These are phyloP conservation scores for Metschnikowia noctiluminum DNA, from an alignment of 805 yeast species.

Conservation along the genomic window DNA sequence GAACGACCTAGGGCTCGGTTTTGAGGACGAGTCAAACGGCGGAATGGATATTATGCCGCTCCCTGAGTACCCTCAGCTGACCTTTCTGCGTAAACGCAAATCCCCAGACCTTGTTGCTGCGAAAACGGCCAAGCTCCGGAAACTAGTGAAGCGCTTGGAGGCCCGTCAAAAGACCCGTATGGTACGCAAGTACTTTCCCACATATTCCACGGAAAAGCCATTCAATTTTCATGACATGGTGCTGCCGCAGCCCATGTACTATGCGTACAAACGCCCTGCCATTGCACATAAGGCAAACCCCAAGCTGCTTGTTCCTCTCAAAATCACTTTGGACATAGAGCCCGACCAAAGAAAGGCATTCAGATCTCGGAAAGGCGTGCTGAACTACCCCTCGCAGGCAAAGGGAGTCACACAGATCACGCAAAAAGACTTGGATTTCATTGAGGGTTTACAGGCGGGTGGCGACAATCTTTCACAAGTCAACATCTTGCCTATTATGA, in stretches of 20 bases:
- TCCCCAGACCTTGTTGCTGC: constrained; percentile 17
- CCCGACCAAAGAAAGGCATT: constrained; percentile 57
- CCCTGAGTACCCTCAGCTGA: background rate
- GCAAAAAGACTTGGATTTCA: constrained; percentile 29
- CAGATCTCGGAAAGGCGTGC: constrained; percentile 26
- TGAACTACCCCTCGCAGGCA: constrained; percentile 1
- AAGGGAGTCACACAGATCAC: constrained; percentile 23
- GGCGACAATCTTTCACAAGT: constrained; percentile 17
- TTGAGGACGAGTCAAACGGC: constrained; percentile 22
- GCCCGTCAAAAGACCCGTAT: constrained; percentile 23
- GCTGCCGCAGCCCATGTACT: constrained; percentile 56
- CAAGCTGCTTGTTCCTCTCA: constrained; percentile 56
- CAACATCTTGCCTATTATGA: constrained; percentile 30
- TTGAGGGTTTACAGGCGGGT: constrained; percentile 24
- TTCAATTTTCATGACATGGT: constrained; percentile 65
- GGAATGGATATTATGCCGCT: background rate
- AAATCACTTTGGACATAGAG: constrained; percentile 57
- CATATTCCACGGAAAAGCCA: constrained; percentile 51
- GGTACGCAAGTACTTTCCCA: constrained; percentile 56
- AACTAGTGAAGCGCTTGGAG: constrained; percentile 29
- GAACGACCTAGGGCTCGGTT: constrained; percentile 18
- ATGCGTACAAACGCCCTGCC: constrained; percentile 51
- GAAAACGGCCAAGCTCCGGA: constrained; percentile 29
- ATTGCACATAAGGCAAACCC: constrained; percentile 27
- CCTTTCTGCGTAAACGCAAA: constrained; percentile 10